These are phyloP conservation scores for Ramalina intermedia DNA, from an alignment of 495 filamentous ascomycete genomes.

Conservation along the genomic window DNA sequence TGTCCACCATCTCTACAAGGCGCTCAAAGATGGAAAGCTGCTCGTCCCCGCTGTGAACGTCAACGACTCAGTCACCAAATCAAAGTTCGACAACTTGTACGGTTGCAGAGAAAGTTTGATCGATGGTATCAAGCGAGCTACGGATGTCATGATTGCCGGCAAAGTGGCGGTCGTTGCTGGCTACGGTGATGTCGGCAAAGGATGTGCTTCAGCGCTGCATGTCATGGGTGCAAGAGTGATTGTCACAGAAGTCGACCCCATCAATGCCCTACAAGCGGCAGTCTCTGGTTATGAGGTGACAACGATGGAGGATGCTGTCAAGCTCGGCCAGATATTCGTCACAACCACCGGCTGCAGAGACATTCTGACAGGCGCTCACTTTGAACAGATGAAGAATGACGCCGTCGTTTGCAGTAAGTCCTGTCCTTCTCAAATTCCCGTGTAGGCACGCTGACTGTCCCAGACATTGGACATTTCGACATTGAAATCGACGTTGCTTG, in stretches of 20 bases:
- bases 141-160: constrained; percentile 99
- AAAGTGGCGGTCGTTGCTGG: constrained; percentile 96
- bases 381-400: constrained; percentile 94
- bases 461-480: constrained; percentile 98
- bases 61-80: constrained; percentile 98
- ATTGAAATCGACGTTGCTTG: constrained; percentile 99
- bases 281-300: constrained; percentile 93
- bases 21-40: constrained; percentile 85
- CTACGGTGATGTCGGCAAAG: constrained; percentile 98
- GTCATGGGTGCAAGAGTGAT: constrained; percentile 95
- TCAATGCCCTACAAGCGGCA: constrained; percentile 98
- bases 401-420: constrained; percentile 95
- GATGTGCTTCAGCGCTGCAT: constrained; percentile 87
- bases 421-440: no score
- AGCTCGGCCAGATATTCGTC: constrained; percentile 90
- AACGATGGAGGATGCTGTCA: constrained; percentile 92
- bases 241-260: constrained; percentile 95
- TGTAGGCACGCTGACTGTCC: no score
- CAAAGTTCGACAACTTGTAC: constrained; percentile 99
- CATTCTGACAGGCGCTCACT: constrained; percentile 83
- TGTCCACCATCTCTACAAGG: constrained; percentile 97
- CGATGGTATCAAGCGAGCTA: constrained; percentile 99
- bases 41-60: constrained; percentile 96
- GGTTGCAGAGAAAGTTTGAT: constrained; percentile 97
- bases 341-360: constrained; percentile 99